A percentile compares a stretch with the other conserved stretches of the same genome.
Conservation (phyloP, 208 protist species). For the Endotrypanum monterogeii region DNA sequence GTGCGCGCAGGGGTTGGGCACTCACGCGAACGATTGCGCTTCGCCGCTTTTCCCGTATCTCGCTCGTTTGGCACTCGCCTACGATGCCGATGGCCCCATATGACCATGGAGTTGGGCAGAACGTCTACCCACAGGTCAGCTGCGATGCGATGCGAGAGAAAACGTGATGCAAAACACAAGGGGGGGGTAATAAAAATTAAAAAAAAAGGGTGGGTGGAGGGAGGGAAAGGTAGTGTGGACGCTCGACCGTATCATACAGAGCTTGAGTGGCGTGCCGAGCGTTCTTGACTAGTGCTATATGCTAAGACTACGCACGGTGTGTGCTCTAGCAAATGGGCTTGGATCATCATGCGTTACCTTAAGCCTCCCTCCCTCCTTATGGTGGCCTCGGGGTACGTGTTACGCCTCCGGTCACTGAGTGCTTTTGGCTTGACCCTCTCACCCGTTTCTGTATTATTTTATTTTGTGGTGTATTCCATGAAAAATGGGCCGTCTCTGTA, state of each 20-base stretch:
- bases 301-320: too few relatives aligned
- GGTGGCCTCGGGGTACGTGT: too few relatives aligned
- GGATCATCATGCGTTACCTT: too few relatives aligned
- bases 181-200: neutral
- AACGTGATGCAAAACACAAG: neutral
- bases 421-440: neutral
- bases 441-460: neutral
- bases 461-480: neutral
- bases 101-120: neutral
- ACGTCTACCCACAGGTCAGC: neutral
- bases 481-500: neutral
- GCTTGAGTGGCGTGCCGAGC: too few relatives aligned
- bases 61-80: conserved; percentile 46
- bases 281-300: too few relatives aligned
- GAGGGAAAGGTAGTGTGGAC: too few relatives aligned
- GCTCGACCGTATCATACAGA: too few relatives aligned
- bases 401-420: too few relatives aligned
- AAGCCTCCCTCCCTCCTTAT: too few relatives aligned
- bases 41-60: conserved; percentile 49
- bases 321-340: too few relatives aligned
- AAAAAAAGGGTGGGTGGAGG: too few relatives aligned
- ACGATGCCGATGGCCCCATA: conserved; percentile 41
- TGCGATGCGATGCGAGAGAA: neutral
- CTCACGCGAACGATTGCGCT: neutral
- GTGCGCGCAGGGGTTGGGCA: conserved; percentile 32